phyloP scores from a whole-genome alignment of 106 monocot species.

The Apostasia shenzhenica region DNA sequence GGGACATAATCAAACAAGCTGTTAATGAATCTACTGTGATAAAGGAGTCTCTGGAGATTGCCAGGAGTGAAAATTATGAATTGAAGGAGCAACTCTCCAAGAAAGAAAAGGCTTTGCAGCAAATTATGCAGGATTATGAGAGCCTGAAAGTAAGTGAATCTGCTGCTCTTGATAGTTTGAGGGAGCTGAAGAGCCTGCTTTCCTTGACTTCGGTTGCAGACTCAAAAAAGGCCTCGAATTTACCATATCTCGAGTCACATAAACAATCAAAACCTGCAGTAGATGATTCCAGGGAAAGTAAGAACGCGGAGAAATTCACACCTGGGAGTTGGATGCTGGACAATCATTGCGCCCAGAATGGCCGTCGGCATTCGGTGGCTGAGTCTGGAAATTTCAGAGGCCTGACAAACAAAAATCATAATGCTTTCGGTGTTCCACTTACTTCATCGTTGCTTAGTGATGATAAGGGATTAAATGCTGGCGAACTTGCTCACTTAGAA shows the following conservation, averaged over 20 bases:
- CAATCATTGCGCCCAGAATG: not conserved
- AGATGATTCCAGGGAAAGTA: not conserved
- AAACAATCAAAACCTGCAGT: not conserved
- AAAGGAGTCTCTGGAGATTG: slow-evolving; percentile 55
- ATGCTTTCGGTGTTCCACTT: slow-evolving; percentile 6
- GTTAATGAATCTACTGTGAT: slow-evolving; percentile 47
- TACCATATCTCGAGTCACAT: slow-evolving; percentile 3
- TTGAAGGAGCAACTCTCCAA: slow-evolving; percentile 35
- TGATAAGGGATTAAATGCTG: slow-evolving; percentile 7
- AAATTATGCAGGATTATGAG: slow-evolving; percentile 38
- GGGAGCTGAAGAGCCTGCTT: slow-evolving; percentile 32
- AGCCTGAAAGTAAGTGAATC: slow-evolving; percentile 50
- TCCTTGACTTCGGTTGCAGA: slow-evolving; percentile 15
- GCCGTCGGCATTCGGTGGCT: not conserved
- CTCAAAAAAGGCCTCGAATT: not conserved
- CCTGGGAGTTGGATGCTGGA: slow-evolving; percentile 2
- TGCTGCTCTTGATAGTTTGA: slow-evolving; percentile 35
- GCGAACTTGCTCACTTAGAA: slow-evolving; percentile 20
- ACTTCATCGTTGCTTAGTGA: slow-evolving; percentile 4
- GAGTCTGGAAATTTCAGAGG: slow-evolving; percentile 1
- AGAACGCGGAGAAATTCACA: not conserved
- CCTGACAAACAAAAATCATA: not conserved
- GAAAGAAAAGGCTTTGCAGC: slow-evolving; percentile 31
- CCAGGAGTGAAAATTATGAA: slow-evolving; percentile 35
- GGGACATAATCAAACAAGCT: slow-evolving; percentile 70